A percentile compares a stretch with the other conserved stretches of the same genome.
phyloP scores from a whole-genome alignment of 177 flowering plant genomes.

The Vitis hybrid region DNA sequence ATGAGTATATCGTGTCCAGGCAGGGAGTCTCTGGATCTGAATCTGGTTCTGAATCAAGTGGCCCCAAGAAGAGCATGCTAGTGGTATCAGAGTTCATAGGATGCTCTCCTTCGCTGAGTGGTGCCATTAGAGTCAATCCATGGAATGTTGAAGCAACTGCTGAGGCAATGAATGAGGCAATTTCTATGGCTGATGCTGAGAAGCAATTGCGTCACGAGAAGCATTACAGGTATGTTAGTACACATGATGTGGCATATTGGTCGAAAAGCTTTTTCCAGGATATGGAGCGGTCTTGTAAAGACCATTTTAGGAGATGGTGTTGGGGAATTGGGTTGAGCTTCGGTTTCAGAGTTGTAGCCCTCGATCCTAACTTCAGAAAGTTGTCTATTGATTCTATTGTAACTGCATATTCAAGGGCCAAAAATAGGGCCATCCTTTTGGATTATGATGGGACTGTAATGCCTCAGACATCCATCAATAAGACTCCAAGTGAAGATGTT shows the following conservation, averaged over 20 bases:
- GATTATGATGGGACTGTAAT: slow-evolving; percentile 16
- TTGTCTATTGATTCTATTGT: slow-evolving; percentile 9
- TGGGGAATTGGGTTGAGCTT: slow-evolving; percentile 17
- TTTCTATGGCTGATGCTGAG: slow-evolving; percentile 13
- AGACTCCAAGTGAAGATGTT: slow-evolving; percentile 8
- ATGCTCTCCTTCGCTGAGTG: slow-evolving; percentile 13
- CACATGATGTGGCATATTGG: slow-evolving; percentile 17
- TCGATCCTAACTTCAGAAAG: slow-evolving; percentile 10
- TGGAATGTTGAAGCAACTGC: slow-evolving; percentile 18
- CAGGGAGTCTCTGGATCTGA: slow-evolving; percentile 4
- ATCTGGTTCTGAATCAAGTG: slow-evolving; percentile 6
- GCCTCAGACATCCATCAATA: slow-evolving; percentile 11
- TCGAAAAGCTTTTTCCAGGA: slow-evolving; percentile 11
- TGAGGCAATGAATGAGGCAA: slow-evolving; percentile 16
- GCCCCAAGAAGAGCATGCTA: slow-evolving; percentile 12
- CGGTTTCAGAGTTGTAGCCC: slow-evolving; percentile 12
- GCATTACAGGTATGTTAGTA: slow-evolving; percentile 6
- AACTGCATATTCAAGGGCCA: slow-evolving; percentile 9
- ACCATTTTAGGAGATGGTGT: slow-evolving; percentile 12
- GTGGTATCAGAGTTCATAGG: slow-evolving; percentile 19
- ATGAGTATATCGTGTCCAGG: slow-evolving; percentile 12
- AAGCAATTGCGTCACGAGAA: slow-evolving; percentile 16
- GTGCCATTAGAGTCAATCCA: slow-evolving; percentile 17
- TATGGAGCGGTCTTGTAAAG: slow-evolving; percentile 11
- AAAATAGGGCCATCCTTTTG: slow-evolving; percentile 9